Percentiles rank a stretch among this genome's conserved stretches.
Conservation (phyloP, 1,139 yeast genomes). For the Yamadazyma siamensis region DNA sequence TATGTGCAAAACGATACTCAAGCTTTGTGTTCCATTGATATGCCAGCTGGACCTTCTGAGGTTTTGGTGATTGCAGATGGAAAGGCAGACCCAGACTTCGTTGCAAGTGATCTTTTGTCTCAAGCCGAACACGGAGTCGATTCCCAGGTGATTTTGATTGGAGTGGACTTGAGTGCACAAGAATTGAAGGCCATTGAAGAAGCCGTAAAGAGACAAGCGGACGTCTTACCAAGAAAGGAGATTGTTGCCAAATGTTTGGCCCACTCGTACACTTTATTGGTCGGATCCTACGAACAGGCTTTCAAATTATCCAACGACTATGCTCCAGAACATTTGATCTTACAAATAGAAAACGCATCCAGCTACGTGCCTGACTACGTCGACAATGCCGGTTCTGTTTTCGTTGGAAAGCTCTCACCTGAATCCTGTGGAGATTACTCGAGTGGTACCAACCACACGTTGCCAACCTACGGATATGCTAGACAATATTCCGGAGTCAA, state of each 20-base stretch:
- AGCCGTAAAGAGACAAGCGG: constrained; percentile 82
- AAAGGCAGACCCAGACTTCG: constrained; percentile 87
- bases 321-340: constrained; percentile 96
- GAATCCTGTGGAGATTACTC: constrained; percentile 99
- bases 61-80: constrained; percentile 90
- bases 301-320: constrained; percentile 80
- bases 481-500: constrained; percentile 96
- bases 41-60: constrained; percentile 99
- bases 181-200: constrained; percentile 69
- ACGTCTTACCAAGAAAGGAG: constrained; percentile 85
- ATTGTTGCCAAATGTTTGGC: constrained; percentile 89
- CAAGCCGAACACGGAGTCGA: constrained; percentile 99
- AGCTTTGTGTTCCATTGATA: constrained; percentile 93
- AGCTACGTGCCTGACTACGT: constrained; percentile 66
- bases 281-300: constrained; percentile 70
- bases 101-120: constrained; percentile 89
- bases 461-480: constrained; percentile 98
- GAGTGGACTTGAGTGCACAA: constrained; percentile 61
- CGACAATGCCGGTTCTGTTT: constrained; percentile 92
- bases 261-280: constrained; percentile 80
- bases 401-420: constrained; percentile 94
- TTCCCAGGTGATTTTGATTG: constrained; percentile 91
- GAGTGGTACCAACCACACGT: constrained; percentile 94
- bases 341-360: constrained; percentile 79
- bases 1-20: constrained; percentile 91